Evolutionary conservation across 2,329 filamentous ascomycete species (phyloP).

Genomic region (Epichloe uncinata): DNA sequence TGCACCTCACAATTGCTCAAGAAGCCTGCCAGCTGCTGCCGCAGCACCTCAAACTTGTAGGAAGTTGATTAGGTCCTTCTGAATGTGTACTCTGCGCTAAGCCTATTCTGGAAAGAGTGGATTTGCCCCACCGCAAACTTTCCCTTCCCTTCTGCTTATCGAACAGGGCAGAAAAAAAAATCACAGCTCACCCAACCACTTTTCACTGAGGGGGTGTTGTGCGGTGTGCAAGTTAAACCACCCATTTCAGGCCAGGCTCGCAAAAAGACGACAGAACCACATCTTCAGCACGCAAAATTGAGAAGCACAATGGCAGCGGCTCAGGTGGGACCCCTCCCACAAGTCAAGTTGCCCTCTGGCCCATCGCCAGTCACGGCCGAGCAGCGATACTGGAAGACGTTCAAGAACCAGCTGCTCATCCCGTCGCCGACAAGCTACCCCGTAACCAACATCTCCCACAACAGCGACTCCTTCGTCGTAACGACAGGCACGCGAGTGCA

Average conservation of each 20-base stretch:
- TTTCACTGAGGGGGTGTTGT: not conserved
- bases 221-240: not conserved
- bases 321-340: slow-evolving; percentile 66
- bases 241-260: not conserved
- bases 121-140: slow-evolving; percentile 1
- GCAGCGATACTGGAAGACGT: slow-evolving; percentile 91
- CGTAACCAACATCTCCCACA: slow-evolving; percentile 78
- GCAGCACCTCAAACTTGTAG: not conserved
- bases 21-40: no score
- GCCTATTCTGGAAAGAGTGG: not conserved
- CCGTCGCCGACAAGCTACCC: slow-evolving; percentile 83
- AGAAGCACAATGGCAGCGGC: slow-evolving; percentile 43
- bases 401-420: slow-evolving; percentile 81
- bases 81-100: slow-evolving; percentile 1
- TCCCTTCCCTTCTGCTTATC: not conserved
- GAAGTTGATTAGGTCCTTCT: not conserved
- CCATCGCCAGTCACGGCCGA: slow-evolving; percentile 78
- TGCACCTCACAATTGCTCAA: no score
- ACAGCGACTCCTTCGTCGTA: slow-evolving; percentile 70
- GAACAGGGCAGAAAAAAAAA: slow-evolving; percentile 17
- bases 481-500: slow-evolving; percentile 91
- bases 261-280: not conserved
- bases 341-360: slow-evolving; percentile 70
- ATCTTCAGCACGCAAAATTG: not conserved
- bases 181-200: slow-evolving; percentile 6